A percentile compares a stretch with the other conserved stretches of the same genome.
Conservation (phyloP, 2,329 filamentous ascomycete species). For the Plenodomus lindquistii region DNA sequence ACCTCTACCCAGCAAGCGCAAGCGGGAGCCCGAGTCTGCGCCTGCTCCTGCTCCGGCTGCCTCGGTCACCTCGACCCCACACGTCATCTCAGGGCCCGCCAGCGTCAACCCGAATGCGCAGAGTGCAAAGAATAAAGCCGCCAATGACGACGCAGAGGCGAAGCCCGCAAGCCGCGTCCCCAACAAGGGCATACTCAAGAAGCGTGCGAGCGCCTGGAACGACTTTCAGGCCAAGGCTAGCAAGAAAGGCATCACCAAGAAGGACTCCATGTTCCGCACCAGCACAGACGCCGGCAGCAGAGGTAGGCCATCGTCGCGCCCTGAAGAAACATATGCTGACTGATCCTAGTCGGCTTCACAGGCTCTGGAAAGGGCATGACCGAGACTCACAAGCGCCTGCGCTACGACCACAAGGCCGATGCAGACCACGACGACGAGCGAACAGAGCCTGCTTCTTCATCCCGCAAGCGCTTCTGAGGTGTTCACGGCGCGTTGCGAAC, state of each 20-base stretch:
- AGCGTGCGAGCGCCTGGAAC: slow-evolving; percentile 91
- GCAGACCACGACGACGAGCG: slow-evolving; percentile 30
- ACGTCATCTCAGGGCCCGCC: slow-evolving; percentile 67
- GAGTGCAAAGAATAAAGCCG: slow-evolving; percentile 67
- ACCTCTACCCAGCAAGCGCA: slow-evolving; percentile 47
- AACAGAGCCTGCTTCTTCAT: slow-evolving; percentile 1
- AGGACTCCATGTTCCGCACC: slow-evolving; percentile 96
- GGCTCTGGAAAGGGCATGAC: slow-evolving; percentile 95
- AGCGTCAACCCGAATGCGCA: slow-evolving; percentile 68
- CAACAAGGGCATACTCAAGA: slow-evolving; percentile 89
- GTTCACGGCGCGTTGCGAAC: neutral
- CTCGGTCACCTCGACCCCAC: slow-evolving; percentile 44
- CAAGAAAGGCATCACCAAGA: slow-evolving; percentile 71
- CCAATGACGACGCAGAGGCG: slow-evolving; percentile 59
- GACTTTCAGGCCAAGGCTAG: slow-evolving; percentile 78
- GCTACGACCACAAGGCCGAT: slow-evolving; percentile 70
- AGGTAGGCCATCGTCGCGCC: slow-evolving; percentile 60
- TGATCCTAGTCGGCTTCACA: slow-evolving; percentile 80
- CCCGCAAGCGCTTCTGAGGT: slow-evolving; percentile 11
- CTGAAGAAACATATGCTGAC: slow-evolving; percentile 21
- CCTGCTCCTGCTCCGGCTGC: slow-evolving; percentile 53
- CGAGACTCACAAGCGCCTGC: slow-evolving; percentile 80
- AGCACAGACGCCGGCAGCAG: slow-evolving; percentile 82
- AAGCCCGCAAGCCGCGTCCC: slow-evolving; percentile 80
- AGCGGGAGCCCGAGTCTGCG: slow-evolving; percentile 83